Evolutionary conservation across 257 asterid species (phyloP).

Genomic region (Salvia rosmarinus): DNA sequence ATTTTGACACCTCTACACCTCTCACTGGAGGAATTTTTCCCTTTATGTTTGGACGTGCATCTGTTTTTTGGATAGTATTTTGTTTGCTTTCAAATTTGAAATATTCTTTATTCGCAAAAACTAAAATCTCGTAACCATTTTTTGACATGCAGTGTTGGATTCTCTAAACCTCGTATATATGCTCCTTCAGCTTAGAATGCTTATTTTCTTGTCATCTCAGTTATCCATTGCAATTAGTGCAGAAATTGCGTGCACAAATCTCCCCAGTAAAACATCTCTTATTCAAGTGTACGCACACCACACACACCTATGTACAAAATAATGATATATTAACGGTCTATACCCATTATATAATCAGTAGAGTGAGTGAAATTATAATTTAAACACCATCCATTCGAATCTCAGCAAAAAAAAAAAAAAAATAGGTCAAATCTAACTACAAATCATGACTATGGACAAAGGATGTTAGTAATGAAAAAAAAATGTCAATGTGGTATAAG

Average conservation of each 20-base stretch:
- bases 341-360: too few species aligned
- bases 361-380: too few species aligned
- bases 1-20: too few species aligned
- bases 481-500: background rate
- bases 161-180: conserved; percentile 10
- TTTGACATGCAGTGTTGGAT: conserved; percentile 37
- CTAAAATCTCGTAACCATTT: background rate
- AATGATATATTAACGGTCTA: too few species aligned
- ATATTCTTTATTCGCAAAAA: background rate
- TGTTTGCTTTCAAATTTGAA: background rate
- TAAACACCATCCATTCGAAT: too few species aligned
- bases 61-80: background rate
- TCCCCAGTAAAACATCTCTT: background rate
- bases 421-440: too few species aligned
- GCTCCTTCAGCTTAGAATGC: background rate
- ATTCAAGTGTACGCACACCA: too few species aligned
- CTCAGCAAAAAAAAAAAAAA: too few species aligned
- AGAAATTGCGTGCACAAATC: background rate
- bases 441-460: too few species aligned
- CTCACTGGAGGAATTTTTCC: too few species aligned
- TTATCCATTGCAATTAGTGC: conserved; percentile 26
- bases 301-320: too few species aligned
- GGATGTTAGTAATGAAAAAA: background rate
- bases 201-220: conserved; percentile 9
- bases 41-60: too few species aligned